phyloP scores from a whole-genome alignment of 192 early-diverging fungal species.

The Dissophora ornata region DNA sequence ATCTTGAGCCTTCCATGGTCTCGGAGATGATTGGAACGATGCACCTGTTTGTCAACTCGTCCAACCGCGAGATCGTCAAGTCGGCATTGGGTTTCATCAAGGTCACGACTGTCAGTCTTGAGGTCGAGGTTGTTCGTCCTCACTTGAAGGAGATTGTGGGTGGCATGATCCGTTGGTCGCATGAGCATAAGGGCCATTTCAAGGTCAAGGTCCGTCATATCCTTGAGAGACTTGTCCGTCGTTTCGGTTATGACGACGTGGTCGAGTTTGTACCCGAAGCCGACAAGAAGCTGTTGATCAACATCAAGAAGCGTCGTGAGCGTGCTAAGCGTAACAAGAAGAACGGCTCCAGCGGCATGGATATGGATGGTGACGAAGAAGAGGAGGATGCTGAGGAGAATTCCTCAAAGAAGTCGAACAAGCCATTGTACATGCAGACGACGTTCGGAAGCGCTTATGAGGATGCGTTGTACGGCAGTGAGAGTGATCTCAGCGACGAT shows the following conservation, averaged over 20 bases:
- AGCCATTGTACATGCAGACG: slow-evolving; percentile 63
- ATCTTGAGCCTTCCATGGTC: slow-evolving; percentile 70
- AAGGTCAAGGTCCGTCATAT: slow-evolving; percentile 93
- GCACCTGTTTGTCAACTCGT: slow-evolving; percentile 81
- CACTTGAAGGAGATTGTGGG: slow-evolving; percentile 80
- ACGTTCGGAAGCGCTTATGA: slow-evolving; percentile 83
- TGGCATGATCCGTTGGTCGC: slow-evolving; percentile 83
- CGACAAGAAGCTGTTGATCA: slow-evolving; percentile 88
- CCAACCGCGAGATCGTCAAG: slow-evolving; percentile 92
- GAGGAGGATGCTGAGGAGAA: slow-evolving; percentile 64
- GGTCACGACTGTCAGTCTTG: slow-evolving; percentile 84
- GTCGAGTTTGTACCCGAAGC: slow-evolving; percentile 85
- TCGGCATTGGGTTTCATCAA: slow-evolving; percentile 94
- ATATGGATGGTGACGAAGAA: slow-evolving; percentile 37
- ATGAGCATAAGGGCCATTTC: slow-evolving; percentile 90
- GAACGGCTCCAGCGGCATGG: slow-evolving; percentile 52
- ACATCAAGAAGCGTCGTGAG: slow-evolving; percentile 93
- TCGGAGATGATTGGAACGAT: slow-evolving; percentile 85
- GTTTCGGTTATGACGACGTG: slow-evolving; percentile 85
- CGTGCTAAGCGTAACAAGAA: slow-evolving; percentile 82
- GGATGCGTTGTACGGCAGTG: slow-evolving; percentile 91
- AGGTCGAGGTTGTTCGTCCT: slow-evolving; percentile 73
- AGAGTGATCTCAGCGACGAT: slow-evolving; percentile 88
- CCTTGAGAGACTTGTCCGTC: slow-evolving; percentile 89
- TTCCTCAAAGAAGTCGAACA: slow-evolving; percentile 52